A percentile compares a stretch with the other conserved stretches of the same genome.
Evolutionary conservation across 495 filamentous ascomycete species (phyloP).

Genomic region (Symbiotaphrina buchneri): DNA sequence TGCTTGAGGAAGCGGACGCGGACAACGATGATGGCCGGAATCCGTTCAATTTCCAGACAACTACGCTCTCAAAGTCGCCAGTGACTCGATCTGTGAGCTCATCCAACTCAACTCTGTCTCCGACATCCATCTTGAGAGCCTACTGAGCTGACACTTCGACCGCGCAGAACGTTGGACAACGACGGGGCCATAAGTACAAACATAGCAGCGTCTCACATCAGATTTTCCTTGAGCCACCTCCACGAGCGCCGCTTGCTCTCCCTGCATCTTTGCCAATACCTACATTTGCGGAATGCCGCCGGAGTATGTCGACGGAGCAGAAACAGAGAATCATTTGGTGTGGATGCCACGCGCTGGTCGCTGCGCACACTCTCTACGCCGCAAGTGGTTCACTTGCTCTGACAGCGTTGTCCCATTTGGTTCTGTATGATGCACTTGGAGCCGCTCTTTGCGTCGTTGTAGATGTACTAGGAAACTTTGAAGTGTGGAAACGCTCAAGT

Average conservation of each 20-base stretch:
- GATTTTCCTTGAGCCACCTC: slow-evolving; percentile 89
- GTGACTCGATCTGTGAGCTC: slow-evolving; percentile 49
- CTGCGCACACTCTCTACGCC: slow-evolving; percentile 63
- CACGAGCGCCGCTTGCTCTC: slow-evolving; percentile 63
- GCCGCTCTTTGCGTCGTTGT: slow-evolving; percentile 85
- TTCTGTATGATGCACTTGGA: slow-evolving; percentile 84
- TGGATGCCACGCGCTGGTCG: slow-evolving; percentile 61
- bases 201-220: slow-evolving; percentile 92
- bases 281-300: slow-evolving; percentile 62
- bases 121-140: slow-evolving; percentile 4
- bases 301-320: slow-evolving; percentile 73
- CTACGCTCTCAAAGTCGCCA: slow-evolving; percentile 50
- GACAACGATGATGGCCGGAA: slow-evolving; percentile 18
- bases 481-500: slow-evolving; percentile 80
- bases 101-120: slow-evolving; percentile 1
- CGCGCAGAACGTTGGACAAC: slow-evolving; percentile 55
- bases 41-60: slow-evolving; percentile 91
- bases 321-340: slow-evolving; percentile 71
- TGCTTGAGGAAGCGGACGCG: slow-evolving; percentile 14
- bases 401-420: slow-evolving; percentile 78
- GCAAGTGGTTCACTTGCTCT: slow-evolving; percentile 76
- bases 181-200: slow-evolving; percentile 92
- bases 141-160: neutral
- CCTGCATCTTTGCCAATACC: slow-evolving; percentile 92
- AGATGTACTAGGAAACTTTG: slow-evolving; percentile 85